Conservation (phyloP, 495 filamentous ascomycete species). For the Podospora pseudocomata region DNA sequence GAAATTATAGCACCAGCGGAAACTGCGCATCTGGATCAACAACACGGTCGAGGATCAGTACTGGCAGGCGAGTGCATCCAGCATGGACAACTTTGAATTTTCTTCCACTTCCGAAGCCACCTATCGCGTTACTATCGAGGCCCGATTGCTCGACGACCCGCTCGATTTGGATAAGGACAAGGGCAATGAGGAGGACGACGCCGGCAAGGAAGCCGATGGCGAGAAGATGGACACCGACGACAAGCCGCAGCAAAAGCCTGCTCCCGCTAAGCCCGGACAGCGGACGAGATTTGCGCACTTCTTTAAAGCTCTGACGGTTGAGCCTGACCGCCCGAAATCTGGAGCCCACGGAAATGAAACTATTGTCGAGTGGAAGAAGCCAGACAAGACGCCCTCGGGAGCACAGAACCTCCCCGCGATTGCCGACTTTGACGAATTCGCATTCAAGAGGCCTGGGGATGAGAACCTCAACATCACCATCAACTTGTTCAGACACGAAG, state of each 20-base stretch:
- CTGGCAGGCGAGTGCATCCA: slow-evolving; percentile 72
- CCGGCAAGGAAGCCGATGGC: slow-evolving; percentile 40
- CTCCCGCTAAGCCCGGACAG: slow-evolving; percentile 40
- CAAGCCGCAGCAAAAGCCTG: slow-evolving; percentile 43
- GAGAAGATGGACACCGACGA: slow-evolving; percentile 65
- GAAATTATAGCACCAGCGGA: slow-evolving; percentile 61
- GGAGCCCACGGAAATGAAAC: slow-evolving; percentile 54
- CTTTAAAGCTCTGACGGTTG: slow-evolving; percentile 85
- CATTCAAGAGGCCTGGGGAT: slow-evolving; percentile 87
- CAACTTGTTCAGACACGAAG: slow-evolving; percentile 80
- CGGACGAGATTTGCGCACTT: slow-evolving; percentile 81
- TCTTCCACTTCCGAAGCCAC: slow-evolving; percentile 62
- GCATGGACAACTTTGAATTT: slow-evolving; percentile 71
- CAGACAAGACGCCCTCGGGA: slow-evolving; percentile 52
- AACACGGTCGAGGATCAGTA: slow-evolving; percentile 94
- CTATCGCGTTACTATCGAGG: slow-evolving; percentile 91
- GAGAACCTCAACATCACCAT: slow-evolving; percentile 90
- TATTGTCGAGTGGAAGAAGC: slow-evolving; percentile 69
- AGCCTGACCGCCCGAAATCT: slow-evolving; percentile 64
- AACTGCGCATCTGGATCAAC: slow-evolving; percentile 88
- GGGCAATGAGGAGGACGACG: slow-evolving; percentile 44
- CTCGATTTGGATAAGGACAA: slow-evolving; percentile 56
- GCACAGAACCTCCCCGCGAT: slow-evolving; percentile 46
- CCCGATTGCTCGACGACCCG: slow-evolving; percentile 76
- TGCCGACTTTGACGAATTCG: slow-evolving; percentile 84